Evolutionary conservation across 202 grass and related monocot species (phyloP), one percentile per base, ranked within the genome.

Genomic region (Hordeum pubiflorum): DNA sequence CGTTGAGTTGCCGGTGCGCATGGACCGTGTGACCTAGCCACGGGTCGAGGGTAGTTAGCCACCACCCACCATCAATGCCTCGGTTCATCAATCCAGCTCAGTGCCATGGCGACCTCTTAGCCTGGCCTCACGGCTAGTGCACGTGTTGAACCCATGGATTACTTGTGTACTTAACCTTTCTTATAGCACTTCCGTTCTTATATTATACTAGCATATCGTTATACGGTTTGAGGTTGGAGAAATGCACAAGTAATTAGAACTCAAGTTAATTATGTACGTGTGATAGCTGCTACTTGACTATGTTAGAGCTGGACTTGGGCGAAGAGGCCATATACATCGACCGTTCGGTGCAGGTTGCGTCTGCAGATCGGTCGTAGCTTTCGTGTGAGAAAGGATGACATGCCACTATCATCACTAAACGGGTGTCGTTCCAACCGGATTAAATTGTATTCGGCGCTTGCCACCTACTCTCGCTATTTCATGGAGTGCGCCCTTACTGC

Each of bases 401-500:
- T 67, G 82, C 56, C 58, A 3, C 78, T 63, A 85, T 85, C 72
- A 66, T 21, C 78, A 65, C 87, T 85, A 81, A 85, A 81, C 27
- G 26, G 57, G 57, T 85, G 82, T 65, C 57, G 36, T 78, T 63
- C 64, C 36, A 31, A 10, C 12, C 46, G 37, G 59, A 17, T 7
- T 85, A 59, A 89, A 85, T 85, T 81, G 78, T 9, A 78, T 85
- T 85, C 87, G 82, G 87, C 17, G 82, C 87, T 82, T 48, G 87
- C 82, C 87, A 89, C 82, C 82, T 78, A 89, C 87, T 85, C 56
- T 15, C 10, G 27, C 55, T 59, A 59, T 73, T 82, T 82, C 66
- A 73, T 34, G 39, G 67, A 36, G 26, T 26, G 31, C 9, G 58
- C 18, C n/a, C 69, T 75, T 75, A 41, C 29, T 56, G 38, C 31